phyloP scores from a whole-genome alignment of 352 stramenopile species.

The Paralagenidium karlingii region DNA sequence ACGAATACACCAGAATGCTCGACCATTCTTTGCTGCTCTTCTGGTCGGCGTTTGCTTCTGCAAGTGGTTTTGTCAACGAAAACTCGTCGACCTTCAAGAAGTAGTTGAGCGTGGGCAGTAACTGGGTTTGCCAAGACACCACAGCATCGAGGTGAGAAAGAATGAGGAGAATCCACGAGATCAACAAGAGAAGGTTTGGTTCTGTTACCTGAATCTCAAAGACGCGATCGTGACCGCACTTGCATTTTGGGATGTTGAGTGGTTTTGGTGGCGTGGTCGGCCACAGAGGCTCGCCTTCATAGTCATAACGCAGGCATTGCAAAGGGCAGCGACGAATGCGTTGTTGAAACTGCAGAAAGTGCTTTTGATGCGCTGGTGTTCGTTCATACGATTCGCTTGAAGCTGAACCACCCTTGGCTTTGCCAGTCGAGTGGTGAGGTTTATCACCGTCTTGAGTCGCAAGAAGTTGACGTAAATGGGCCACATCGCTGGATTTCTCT shows the following conservation, averaged over 20 bases:
- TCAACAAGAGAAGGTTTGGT: no score
- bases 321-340: slow-evolving; percentile 62
- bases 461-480: slow-evolving; percentile 44
- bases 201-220: slow-evolving; percentile 82
- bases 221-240: slow-evolving; percentile 41
- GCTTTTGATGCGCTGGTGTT: slow-evolving; percentile 49
- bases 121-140: slow-evolving; percentile 3
- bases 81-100: slow-evolving; percentile 75
- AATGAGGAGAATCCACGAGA: background rate
- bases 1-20: slow-evolving; percentile 67
- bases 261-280: slow-evolving; percentile 31
- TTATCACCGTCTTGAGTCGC: slow-evolving; percentile 24
- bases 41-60: slow-evolving; percentile 4
- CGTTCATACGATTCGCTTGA: slow-evolving; percentile 69
- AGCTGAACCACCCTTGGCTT: slow-evolving; percentile 6
- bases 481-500: slow-evolving; percentile 55
- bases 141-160: background rate
- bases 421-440: no score
- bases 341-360: slow-evolving; percentile 82
- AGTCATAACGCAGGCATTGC: slow-evolving; percentile 78
- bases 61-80: slow-evolving; percentile 6
- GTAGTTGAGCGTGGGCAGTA: slow-evolving; percentile 78
- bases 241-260: slow-evolving; percentile 35
- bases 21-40: slow-evolving; percentile 65
- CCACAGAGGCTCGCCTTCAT: slow-evolving; percentile 74